Percentiles rank a stretch among this genome's conserved stretches.
These are phyloP conservation scores for Phytopythium kandeliae DNA, from an alignment of 352 stramenopile species.

Conservation along the genomic window DNA sequence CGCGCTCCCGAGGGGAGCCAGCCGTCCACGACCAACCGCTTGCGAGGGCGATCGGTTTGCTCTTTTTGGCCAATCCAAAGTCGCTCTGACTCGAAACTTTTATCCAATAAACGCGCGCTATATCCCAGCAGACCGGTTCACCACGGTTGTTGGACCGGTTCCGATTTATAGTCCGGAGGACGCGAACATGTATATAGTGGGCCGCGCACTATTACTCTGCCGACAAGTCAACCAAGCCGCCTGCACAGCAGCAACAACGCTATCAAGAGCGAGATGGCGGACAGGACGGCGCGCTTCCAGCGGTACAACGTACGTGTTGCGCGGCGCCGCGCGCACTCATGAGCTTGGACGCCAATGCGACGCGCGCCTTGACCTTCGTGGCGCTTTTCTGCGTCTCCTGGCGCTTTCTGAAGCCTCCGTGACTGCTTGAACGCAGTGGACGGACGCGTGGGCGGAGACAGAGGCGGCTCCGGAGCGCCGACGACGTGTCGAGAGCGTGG, in stretches of 20 bases:
- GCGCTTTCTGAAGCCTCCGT: background rate
- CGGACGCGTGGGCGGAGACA: background rate
- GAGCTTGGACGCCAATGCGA: background rate
- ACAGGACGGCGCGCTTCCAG: background rate
- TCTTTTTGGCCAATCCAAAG: background rate
- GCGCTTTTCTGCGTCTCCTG: background rate
- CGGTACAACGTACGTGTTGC: slow-evolving; percentile 3
- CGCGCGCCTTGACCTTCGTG: background rate
- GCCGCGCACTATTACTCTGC: no score
- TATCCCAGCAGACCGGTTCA: background rate
- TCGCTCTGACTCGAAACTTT: background rate
- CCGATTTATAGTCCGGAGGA: no score
- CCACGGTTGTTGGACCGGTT: background rate
- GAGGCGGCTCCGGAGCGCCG: background rate
- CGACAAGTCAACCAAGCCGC: no score
- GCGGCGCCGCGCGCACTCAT: no score
- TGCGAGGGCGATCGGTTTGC: background rate
- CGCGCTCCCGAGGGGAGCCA: background rate
- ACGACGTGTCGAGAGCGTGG: slow-evolving; percentile 21
- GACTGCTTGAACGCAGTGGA: background rate
- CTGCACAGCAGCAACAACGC: background rate
- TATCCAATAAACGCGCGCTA: background rate
- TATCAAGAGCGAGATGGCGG: background rate
- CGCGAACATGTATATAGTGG: no score
- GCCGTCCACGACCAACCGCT: background rate